Evolutionary conservation across 805 yeast genomes (phyloP), one percentile per base, ranked within the genome.

Genomic region (Candida endomychidarum): DNA sequence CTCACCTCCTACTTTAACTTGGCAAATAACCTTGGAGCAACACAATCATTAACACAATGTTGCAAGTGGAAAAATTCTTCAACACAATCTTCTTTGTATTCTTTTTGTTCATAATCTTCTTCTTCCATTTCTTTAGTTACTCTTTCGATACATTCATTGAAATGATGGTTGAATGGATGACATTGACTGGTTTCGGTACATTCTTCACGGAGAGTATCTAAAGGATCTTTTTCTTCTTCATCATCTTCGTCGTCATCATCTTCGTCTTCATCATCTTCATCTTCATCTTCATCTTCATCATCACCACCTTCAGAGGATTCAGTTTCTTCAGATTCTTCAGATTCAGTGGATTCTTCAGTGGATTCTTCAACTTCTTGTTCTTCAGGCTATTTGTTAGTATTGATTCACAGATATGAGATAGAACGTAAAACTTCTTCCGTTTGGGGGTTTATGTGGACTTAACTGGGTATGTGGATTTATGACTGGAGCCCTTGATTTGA

Each of bases 11-110:
- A 89, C 69, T 86, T 87, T 70, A 89, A 80, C 71, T 83, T 86
- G 74, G 78, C 71, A 75, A 90, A 87, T 65, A 90, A 74, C 67
- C 80, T 83, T 69, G 96, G 96, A 48, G 95, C 88, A 63, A 83
- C 88, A 74, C 95, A 81, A 63, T 86, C 93, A 69, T 87, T 88
- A 57, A 90, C 54, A 74, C 95, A 87, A 69, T 91, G 97, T 67
- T 88, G 88, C 64, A 90, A 76, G 71, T 93, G 98, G 88, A 91
- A 91, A 56, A 86, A 91, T 71, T 91, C 99, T 71, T 91, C 98
- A 47, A 91, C 84, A 77, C 99, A 91, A 71, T 91, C 97, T 75
- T 91, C 99, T 72, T 91, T 91, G 76, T 87, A 75, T 8, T 74
- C 81, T 56, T 77, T 78, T 43, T 84, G 82, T 20, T 69, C 96